Evolutionary conservation across 2,329 filamentous ascomycete species (phyloP).

Genomic region (Paracamarosporium sp.): DNA sequence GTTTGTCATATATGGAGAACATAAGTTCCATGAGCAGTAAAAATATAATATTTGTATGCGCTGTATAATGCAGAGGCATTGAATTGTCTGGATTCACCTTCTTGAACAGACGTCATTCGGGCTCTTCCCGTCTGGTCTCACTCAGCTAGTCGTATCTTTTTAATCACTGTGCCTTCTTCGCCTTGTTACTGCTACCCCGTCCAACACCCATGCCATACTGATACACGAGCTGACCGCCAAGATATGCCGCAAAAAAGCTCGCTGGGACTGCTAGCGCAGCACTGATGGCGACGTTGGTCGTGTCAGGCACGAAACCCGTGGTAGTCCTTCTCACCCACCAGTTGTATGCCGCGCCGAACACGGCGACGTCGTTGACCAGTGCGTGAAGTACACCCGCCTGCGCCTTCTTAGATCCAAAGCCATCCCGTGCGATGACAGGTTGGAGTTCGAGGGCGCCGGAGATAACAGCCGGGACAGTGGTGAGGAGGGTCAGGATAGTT

Average conservation of each 20-base stretch:
- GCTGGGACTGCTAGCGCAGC: constrained; percentile 40
- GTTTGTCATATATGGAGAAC: background rate
- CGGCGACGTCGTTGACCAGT: constrained; percentile 49
- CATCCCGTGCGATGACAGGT: constrained; percentile 52
- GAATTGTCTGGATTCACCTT: too few relatives aligned
- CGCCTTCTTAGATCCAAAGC: constrained; percentile 50
- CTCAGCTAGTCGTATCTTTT: background rate
- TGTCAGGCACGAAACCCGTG: constrained; percentile 43
- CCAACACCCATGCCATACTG: constrained; percentile 54
- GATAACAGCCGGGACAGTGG: constrained; percentile 39
- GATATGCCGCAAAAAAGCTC: constrained; percentile 49
- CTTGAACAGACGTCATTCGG: too few relatives aligned
- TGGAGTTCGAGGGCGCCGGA: constrained; percentile 47
- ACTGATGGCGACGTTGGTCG: constrained; percentile 47
- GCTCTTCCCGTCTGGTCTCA: background rate
- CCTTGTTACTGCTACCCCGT: constrained; percentile 26
- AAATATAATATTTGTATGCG: too few relatives aligned
- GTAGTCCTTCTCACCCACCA: constrained; percentile 50
- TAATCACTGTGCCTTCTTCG: constrained; percentile 35
- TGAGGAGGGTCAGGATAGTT: constrained; percentile 48
- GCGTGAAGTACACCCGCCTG: constrained; percentile 52
- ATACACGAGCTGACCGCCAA: constrained; percentile 54
- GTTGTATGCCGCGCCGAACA: constrained; percentile 49
- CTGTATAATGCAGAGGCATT: too few relatives aligned
- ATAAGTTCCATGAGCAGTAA: too few relatives aligned